These are phyloP conservation scores for Ceratocystis cubensis DNA, from an alignment of 2,329 filamentous ascomycete genomes.

Conservation along the genomic window DNA sequence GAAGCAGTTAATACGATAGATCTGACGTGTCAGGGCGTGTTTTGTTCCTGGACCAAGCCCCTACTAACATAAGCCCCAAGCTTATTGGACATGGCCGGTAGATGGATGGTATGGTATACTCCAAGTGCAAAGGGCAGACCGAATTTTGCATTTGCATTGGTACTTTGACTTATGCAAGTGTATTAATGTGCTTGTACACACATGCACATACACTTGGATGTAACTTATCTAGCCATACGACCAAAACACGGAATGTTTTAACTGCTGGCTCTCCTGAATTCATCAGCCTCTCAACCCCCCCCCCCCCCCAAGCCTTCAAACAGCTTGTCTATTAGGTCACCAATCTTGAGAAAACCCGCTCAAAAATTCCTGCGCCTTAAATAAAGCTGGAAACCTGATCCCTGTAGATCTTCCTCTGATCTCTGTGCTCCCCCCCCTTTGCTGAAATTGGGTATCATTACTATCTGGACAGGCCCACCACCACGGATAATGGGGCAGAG, in stretches of 20 bases:
- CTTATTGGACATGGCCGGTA: too few species aligned
- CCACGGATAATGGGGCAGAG: not conserved
- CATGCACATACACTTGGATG: not conserved
- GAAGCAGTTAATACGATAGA: not conserved
- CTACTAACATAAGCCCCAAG: too few species aligned
- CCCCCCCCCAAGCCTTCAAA: too few species aligned
- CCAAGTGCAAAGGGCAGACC: too few species aligned
- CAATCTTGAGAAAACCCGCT: not conserved
- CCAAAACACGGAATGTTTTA: not conserved
- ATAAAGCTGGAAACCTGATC: not conserved
- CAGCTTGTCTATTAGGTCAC: too few species aligned
- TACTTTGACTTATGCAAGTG: not conserved
- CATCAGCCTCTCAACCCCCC: not conserved
- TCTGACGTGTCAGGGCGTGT: not conserved
- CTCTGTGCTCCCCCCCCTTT: not conserved
- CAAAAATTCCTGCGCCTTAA: not conserved
- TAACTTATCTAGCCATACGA: not conserved
- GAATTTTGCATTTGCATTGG: too few species aligned
- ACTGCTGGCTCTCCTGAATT: not conserved
- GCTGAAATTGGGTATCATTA: not conserved
- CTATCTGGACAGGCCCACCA: not conserved
- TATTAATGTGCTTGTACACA: not conserved
- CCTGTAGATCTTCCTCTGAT: not conserved
- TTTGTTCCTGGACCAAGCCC: not conserved
- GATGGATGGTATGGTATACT: too few species aligned